Conservation (phyloP, 495 filamentous ascomycete genomes). For the Choiromyces venosus region DNA sequence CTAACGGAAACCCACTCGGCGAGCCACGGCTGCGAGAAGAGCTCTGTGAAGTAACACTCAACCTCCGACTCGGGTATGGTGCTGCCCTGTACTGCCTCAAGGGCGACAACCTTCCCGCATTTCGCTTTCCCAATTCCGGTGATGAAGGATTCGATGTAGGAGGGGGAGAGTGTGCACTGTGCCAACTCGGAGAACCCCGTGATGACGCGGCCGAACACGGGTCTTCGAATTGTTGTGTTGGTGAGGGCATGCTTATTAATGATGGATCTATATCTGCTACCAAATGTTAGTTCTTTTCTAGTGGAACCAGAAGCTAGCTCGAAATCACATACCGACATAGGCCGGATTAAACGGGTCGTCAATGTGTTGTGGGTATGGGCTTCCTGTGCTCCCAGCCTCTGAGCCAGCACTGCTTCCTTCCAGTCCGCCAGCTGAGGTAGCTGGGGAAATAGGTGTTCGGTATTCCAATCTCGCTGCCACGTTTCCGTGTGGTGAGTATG, state of each 20-base stretch:
- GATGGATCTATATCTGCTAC: conserved; percentile 37
- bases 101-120: conserved; percentile 5
- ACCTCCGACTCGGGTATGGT: conserved; percentile 35
- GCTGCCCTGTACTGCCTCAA: conserved; percentile 15
- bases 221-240: conserved; percentile 27
- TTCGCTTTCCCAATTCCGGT: conserved; percentile 28
- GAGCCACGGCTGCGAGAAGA: conserved; percentile 34
- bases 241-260: conserved; percentile 36
- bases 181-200: conserved; percentile 37
- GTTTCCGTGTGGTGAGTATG: conserved; percentile 12
- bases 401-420: conserved; percentile 36
- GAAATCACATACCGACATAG: conserved; percentile 31
- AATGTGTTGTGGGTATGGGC: conserved; percentile 27
- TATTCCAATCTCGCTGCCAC: conserved; percentile 17
- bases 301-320: background rate
- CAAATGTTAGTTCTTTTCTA: conserved; percentile 9
- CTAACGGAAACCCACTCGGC: conserved; percentile 17
- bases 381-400: conserved; percentile 36
- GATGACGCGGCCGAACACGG: conserved; percentile 29
- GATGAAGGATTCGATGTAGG: conserved; percentile 38
- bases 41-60: conserved; percentile 33
- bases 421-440: conserved; percentile 37
- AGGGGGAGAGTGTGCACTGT: conserved; percentile 31
- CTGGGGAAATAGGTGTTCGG: conserved; percentile 35
- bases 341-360: conserved; percentile 22